Evolutionary conservation across 1,284 basidiomycete genomes (phyloP), one percentile per base, ranked within the genome.

Genomic region (Apiotrichum siamense): DNA sequence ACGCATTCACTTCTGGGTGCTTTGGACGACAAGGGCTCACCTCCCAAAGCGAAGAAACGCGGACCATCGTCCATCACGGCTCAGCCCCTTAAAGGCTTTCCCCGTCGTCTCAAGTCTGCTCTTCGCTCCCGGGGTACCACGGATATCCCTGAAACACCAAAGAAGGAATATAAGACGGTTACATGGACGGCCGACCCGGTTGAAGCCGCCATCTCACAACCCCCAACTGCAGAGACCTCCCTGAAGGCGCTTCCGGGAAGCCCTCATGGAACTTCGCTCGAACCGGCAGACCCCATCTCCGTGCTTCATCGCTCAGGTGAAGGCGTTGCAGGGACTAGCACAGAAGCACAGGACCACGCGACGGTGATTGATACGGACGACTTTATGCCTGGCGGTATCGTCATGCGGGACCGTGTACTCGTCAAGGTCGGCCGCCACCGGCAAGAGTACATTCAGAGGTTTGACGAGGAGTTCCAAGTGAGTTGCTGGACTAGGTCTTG

Each of bases 371-470:
- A 57, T 32, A 24, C 50, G 10, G 57, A 63, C 43, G 52, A 57
- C 25, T 46, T 56, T 23, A 44, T 54, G 25, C 58, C 60, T 5
- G 66, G 63, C 4, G 61, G 65, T 5, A 58, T 72, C 4, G 61
- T 72, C 43, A 58, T 71, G 58, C 61, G 65, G 32, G 72, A 75
- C 54, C 67, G 73, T 0, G 70, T 71, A 61, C 58, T 73, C 4
- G 66, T 73, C 27, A 55, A 63, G 33, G 66, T 75, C 4, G 72
- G 65, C 4, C 64, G 69, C 49, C 72, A 72, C 40, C 47, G 63
- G 2, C 62, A 66, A 25, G 61, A 64, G 7, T 41, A 54, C 26
- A 29, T 73, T 7, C 12, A 39, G 0, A 20, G 15, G 1, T 75
- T 67, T 32, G 65, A 73, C 50, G 72, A 75, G 48, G 49, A 37